Percentiles rank a stretch among this genome's conserved stretches.
phyloP scores from a whole-genome alignment of 2,329 filamentous ascomycete genomes.

The Fusarium sp. region DNA sequence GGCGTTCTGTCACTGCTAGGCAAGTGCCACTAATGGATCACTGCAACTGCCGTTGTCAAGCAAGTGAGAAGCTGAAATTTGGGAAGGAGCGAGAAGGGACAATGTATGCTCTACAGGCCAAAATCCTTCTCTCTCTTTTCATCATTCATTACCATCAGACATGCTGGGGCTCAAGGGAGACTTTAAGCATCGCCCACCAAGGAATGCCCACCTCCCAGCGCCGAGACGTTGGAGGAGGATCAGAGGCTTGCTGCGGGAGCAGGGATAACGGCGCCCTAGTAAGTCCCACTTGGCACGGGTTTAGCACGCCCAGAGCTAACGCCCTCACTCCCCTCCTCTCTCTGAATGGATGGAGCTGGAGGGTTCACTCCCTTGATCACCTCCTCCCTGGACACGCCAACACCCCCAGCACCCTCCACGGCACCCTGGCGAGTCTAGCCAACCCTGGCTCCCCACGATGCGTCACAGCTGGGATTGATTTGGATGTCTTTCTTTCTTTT shows the following conservation, averaged over 20 bases:
- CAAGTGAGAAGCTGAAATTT: constrained; percentile 1
- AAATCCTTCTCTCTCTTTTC: constrained; percentile 10
- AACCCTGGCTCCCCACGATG: constrained; percentile 10
- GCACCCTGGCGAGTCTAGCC: constrained; percentile 11
- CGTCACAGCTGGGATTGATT: constrained; percentile 12
- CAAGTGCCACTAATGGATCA: constrained; percentile 2
- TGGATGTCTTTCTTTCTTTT: constrained; percentile 13
- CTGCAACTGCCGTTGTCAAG: constrained; percentile 5
- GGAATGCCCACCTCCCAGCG: constrained; percentile 40
- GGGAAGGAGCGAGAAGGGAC: constrained; percentile 10
- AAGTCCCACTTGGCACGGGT: constrained; percentile 23
- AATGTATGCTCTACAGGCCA: constrained; percentile 1
- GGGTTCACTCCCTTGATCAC: constrained; percentile 26
- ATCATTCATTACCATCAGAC: constrained; percentile 11
- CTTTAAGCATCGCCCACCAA: constrained; percentile 39
- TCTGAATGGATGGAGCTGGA: constrained; percentile 16
- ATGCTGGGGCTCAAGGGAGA: constrained; percentile 37
- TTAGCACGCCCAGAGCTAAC: constrained; percentile 25
- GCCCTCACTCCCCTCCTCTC: constrained; percentile 12
- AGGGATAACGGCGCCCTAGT: constrained; percentile 39
- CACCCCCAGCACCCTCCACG: constrained; percentile 3
- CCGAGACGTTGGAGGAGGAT: constrained; percentile 38
- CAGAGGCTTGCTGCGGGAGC: constrained; percentile 40
- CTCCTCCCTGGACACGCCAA: neutral
- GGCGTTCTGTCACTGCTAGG: constrained; percentile 11